Evolutionary conservation across 345 rosid species (phyloP).

Genomic region (Populus nigra): DNA sequence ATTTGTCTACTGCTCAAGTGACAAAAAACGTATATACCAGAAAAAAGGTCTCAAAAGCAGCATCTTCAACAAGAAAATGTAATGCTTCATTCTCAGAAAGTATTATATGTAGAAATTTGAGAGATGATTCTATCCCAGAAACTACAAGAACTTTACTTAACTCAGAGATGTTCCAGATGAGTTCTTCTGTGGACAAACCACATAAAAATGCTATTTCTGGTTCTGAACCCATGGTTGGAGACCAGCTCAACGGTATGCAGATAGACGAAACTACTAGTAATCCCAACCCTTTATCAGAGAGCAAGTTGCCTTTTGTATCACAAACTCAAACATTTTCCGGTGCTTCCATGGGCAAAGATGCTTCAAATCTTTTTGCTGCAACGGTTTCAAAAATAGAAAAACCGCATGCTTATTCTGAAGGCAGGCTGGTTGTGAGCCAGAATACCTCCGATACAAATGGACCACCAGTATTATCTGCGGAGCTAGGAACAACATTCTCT

Average conservation of each 20-base stretch:
- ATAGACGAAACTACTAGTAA: slow-evolving; percentile 17
- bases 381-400: slow-evolving; percentile 28
- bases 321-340: slow-evolving; percentile 21
- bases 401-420: slow-evolving; percentile 21
- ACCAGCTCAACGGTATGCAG: slow-evolving; percentile 23
- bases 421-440: slow-evolving; percentile 30
- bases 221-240: slow-evolving; percentile 25
- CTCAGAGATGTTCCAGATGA: slow-evolving; percentile 30
- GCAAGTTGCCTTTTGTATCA: slow-evolving; percentile 13
- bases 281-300: slow-evolving; percentile 18
- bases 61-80: slow-evolving; percentile 18
- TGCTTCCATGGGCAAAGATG: slow-evolving; percentile 24
- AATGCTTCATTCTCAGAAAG: slow-evolving; percentile 49
- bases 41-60: slow-evolving; percentile 37
- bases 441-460: slow-evolving; percentile 19
- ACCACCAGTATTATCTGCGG: slow-evolving; percentile 26
- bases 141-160: slow-evolving; percentile 18
- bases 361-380: slow-evolving; percentile 23
- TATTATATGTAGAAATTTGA: slow-evolving; percentile 34
- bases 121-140: slow-evolving; percentile 26
- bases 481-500: slow-evolving; percentile 21
- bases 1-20: slow-evolving; percentile 20
- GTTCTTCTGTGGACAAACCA: slow-evolving; percentile 27
- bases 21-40: slow-evolving; percentile 49
- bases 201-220: slow-evolving; percentile 15